These are phyloP conservation scores for Cercospora sp. DNA, from an alignment of 2,329 filamentous ascomycete genomes.

Conservation along the genomic window DNA sequence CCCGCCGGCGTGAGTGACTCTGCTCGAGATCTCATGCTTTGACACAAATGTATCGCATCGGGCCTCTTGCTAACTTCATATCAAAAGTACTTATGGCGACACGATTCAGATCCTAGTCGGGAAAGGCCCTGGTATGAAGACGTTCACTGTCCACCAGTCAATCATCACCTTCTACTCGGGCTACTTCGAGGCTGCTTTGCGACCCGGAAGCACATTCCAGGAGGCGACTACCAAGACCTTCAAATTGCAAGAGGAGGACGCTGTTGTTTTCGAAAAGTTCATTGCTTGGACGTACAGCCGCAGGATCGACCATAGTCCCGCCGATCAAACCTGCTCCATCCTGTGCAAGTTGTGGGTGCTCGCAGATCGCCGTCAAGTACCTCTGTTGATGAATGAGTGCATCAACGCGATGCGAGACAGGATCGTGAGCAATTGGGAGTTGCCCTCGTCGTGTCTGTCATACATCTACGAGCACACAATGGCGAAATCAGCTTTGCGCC, in stretches of 20 bases:
- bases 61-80: too few species aligned
- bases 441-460: background rate
- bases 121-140: background rate
- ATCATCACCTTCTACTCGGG: constrained; percentile 10
- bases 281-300: too few species aligned
- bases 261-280: too few species aligned
- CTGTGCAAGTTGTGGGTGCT: constrained; percentile 9
- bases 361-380: constrained; percentile 18
- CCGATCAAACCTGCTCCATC: too few species aligned
- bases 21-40: too few species aligned
- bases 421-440: background rate
- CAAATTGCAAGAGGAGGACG: too few species aligned
- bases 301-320: too few species aligned
- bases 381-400: constrained; percentile 18
- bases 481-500: background rate
- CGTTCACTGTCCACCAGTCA: constrained; percentile 27
- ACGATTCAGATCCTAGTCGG: constrained; percentile 39
- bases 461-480: constrained; percentile 15
- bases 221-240: too few species aligned
- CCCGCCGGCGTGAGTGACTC: background rate
- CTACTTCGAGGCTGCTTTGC: too few species aligned
- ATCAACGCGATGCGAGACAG: background rate
- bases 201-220: too few species aligned
- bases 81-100: constrained; percentile 48
- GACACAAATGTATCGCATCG: too few species aligned